Evolutionary conservation across 345 rosid species (phyloP), one percentile per base, ranked within the genome.

Genomic region (Kandelia obovata): DNA sequence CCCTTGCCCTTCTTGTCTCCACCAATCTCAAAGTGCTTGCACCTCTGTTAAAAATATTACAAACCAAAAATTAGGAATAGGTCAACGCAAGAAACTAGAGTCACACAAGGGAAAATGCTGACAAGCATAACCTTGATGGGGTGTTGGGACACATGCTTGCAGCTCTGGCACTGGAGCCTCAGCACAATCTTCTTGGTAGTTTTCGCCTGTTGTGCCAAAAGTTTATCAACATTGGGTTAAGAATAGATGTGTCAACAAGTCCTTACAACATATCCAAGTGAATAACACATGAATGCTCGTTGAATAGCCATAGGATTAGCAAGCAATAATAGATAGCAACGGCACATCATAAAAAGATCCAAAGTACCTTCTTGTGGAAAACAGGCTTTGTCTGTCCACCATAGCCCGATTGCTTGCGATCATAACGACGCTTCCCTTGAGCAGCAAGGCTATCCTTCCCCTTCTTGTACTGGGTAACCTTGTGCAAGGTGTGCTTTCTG

Each of bases 1-100:
- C 70, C 70, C 62, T 69, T 60, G 27, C 65, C 72, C 57, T 58
- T 69, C 65, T 69, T 69, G 72, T 69, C 65, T 69, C 72, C 72
- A 28, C 64, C 72, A 69, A 69, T 58, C 58, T 69, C 65, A 49
- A 69, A 67, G 37, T 67, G 70, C 53, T 67, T 67, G 70, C 70
- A 66, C 70, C 70, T 66, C 70, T 66, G 61, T 32, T 20, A 10
- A 66, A 66, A 1, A n/a, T 35, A 26, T 20, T 28, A 53, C 13
- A 26, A 67, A 56, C 16, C 20, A 52, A 30, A 53, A 17, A 56
- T 67, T 17, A 56, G 26, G 16, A 35, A 32, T 5, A 34, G 57
- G 5, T 15, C n/a, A 49, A 9, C 20, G 20, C 6, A n/a, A n/a
- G 27, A 30, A 34, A 19, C 27, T 53, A n/a, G 11, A 39, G 19